These are phyloP conservation scores for Teratosphaeriaceae sp. DNA, from an alignment of 2,329 filamentous ascomycete genomes.

Conservation along the genomic window DNA sequence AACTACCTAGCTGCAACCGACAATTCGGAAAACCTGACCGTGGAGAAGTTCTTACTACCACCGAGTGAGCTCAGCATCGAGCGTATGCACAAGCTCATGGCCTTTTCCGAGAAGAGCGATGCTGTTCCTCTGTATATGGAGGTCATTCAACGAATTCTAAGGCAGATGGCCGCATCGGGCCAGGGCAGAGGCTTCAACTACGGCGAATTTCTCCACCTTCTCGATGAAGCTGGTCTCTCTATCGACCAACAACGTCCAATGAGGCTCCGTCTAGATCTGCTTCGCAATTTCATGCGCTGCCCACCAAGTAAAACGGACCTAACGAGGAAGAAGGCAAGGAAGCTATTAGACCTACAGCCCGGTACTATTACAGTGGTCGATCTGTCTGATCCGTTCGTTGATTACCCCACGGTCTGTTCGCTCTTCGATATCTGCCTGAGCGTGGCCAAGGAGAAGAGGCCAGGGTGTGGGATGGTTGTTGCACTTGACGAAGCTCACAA, in stretches of 20 bases:
- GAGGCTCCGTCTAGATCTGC: too few species aligned
- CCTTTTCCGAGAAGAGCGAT: slow-evolving; percentile 34
- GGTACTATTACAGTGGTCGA: slow-evolving; percentile 62
- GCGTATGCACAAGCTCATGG: slow-evolving; percentile 51
- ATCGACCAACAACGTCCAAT: neutral
- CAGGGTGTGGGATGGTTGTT: slow-evolving; percentile 48
- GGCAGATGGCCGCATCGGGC: neutral
- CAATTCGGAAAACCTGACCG: slow-evolving; percentile 37
- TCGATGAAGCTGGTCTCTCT: neutral
- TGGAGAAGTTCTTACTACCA: slow-evolving; percentile 43
- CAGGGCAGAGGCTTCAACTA: neutral
- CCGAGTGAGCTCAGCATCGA: slow-evolving; percentile 45
- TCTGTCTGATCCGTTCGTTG: slow-evolving; percentile 65
- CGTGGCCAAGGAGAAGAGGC: slow-evolving; percentile 43
- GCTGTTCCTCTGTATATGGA: slow-evolving; percentile 50
- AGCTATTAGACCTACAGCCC: slow-evolving; percentile 27
- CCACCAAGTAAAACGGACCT: neutral
- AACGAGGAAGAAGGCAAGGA: neutral
- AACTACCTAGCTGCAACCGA: slow-evolving; percentile 37
- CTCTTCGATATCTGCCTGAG: slow-evolving; percentile 67
- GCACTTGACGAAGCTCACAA: slow-evolving; percentile 76
- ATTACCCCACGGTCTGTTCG: slow-evolving; percentile 58
- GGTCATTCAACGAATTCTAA: slow-evolving; percentile 48
- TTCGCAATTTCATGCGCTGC: neutral
- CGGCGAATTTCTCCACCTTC: neutral